Percentiles rank a stretch among this genome's conserved stretches.
Conservation (phyloP, 2,329 filamentous ascomycete genomes). For the Monilinia fructicola region DNA sequence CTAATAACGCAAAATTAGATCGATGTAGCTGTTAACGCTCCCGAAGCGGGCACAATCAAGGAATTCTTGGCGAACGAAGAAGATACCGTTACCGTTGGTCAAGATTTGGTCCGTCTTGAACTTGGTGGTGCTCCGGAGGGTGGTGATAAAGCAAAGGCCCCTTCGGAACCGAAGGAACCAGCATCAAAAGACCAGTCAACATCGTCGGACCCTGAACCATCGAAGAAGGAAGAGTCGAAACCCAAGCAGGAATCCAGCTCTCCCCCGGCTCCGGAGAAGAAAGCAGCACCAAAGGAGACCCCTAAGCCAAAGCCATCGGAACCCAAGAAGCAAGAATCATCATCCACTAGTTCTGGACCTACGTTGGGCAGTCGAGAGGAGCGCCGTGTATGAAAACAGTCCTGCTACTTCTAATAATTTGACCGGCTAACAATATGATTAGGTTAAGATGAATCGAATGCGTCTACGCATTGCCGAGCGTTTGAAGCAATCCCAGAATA, state of each 20-base stretch:
- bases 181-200: slow-evolving; percentile 57
- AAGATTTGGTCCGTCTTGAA: slow-evolving; percentile 85
- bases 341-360: slow-evolving; percentile 39
- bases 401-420: neutral
- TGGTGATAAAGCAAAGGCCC: slow-evolving; percentile 53
- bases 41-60: slow-evolving; percentile 85
- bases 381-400: slow-evolving; percentile 65
- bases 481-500: slow-evolving; percentile 98
- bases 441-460: slow-evolving; percentile 99
- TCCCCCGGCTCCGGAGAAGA: slow-evolving; percentile 45
- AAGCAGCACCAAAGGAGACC: slow-evolving; percentile 44
- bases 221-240: slow-evolving; percentile 45
- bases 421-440: slow-evolving; percentile 28
- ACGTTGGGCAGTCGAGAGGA: slow-evolving; percentile 76
- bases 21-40: slow-evolving; percentile 93
- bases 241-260: slow-evolving; percentile 44
- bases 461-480: slow-evolving; percentile 94
- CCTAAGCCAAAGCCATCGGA: slow-evolving; percentile 44
- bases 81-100: slow-evolving; percentile 91
- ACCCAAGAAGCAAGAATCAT: slow-evolving; percentile 40
- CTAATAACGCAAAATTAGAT: slow-evolving; percentile 58
- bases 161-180: slow-evolving; percentile 57
- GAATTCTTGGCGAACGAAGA: slow-evolving; percentile 91
- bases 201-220: slow-evolving; percentile 45
- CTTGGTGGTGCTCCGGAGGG: slow-evolving; percentile 63